Conservation (phyloP, 2,329 filamentous ascomycete species). For the Venturia effusa region DNA sequence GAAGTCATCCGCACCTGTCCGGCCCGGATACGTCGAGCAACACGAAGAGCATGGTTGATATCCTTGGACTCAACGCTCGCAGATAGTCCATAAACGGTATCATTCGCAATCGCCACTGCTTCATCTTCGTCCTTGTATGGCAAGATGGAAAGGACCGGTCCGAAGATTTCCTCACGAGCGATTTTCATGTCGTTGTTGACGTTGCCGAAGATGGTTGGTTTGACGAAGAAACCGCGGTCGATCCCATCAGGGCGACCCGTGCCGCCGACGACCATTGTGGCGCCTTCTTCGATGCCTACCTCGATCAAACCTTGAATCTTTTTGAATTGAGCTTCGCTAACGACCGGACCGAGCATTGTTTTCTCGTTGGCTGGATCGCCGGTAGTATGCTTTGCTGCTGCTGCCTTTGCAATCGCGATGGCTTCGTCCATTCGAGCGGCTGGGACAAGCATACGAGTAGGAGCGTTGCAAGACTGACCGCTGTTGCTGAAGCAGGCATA, state of each 20-base stretch:
- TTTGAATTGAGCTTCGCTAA: slow-evolving; percentile 60
- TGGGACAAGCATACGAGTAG: slow-evolving; percentile 46
- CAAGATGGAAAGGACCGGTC: slow-evolving; percentile 7
- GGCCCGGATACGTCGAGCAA: background rate
- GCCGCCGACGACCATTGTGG: slow-evolving; percentile 54
- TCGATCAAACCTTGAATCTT: slow-evolving; percentile 60
- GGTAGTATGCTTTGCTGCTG: slow-evolving; percentile 49
- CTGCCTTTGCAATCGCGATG: slow-evolving; percentile 50
- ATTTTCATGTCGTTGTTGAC: slow-evolving; percentile 10
- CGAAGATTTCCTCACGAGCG: slow-evolving; percentile 10
- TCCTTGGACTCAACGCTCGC: slow-evolving; percentile 10
- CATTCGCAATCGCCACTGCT: slow-evolving; percentile 10
- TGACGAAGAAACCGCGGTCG: slow-evolving; percentile 15
- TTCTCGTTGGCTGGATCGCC: slow-evolving; percentile 59
- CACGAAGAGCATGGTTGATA: slow-evolving; percentile 4
- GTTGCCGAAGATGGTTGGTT: slow-evolving; percentile 12
- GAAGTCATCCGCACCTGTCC: slow-evolving; percentile 9
- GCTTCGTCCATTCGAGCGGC: slow-evolving; percentile 49
- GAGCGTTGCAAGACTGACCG: slow-evolving; percentile 50
- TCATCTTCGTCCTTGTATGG: slow-evolving; percentile 7
- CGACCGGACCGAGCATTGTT: slow-evolving; percentile 66
- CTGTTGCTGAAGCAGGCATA: slow-evolving; percentile 47
- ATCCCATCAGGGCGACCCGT: slow-evolving; percentile 25
- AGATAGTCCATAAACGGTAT: slow-evolving; percentile 9
- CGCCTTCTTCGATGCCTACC: slow-evolving; percentile 57